Base-by-base conservation (phyloP, 805 yeast species). In the Starmerella etchellsii region DNA sequence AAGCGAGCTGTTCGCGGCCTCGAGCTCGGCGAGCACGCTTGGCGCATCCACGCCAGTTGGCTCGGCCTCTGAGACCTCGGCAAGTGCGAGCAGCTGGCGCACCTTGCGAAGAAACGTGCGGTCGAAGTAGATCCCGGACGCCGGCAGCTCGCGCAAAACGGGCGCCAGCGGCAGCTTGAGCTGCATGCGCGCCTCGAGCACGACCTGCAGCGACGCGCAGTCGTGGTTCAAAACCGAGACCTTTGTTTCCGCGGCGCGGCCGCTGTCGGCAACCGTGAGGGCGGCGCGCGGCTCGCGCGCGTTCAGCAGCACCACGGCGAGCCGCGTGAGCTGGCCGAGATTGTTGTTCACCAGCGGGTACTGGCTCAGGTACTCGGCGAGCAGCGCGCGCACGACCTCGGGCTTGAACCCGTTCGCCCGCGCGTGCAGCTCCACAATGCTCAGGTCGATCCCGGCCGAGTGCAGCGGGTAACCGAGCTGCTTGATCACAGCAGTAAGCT, bases 371-470 rank as follows among this genome's bases (percentile, higher is more conserved):
- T 41, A 52, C 20, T 48, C 49, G 14, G 29, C 26, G 3, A 52
- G 33, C 31, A 48, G 31, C 36, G 36, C 29, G 4, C 33, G 37
- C 26, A 41, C 33, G 14, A 27, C 19, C 15, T 22, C 35, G 2
- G n/a, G 15, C 21, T 43, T 38, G 36, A 25, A 39, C 16, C 20
- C 21, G 7, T 8, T 16, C n/a, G 19, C 36, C 23, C 39, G 31
- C 18, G 43, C 29, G 30, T 46, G 44, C 8, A 34, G 36, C 39
- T 50, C 54, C 3, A 49, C 36, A 34, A 49, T 36, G 14, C 48
- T 44, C 30, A 52, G 25, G 27, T 52, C 55, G 10, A 46, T 48
- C 10, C 48, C 53, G 4, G 54, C 53, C 23, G 53, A 48, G 34
- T 52, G 54, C 21, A 41, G 24, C 5, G 53, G 48, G 28, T 43